These are phyloP conservation scores for Rosa hybrid DNA, from an alignment of 331 rosid genomes.

Conservation along the genomic window DNA sequence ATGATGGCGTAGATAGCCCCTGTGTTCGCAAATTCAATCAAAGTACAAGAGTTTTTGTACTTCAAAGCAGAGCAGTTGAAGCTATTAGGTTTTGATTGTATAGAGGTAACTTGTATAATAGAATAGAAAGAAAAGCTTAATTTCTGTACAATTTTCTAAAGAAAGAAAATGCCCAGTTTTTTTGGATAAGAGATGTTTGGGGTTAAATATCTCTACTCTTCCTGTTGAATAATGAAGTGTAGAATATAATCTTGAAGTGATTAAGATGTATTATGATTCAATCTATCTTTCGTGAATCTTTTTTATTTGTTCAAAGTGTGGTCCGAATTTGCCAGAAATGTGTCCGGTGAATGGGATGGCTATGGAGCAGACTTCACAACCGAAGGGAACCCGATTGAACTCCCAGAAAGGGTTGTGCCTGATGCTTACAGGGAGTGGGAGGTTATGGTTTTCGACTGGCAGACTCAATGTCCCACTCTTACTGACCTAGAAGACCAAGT, in stretches of 20 bases:
- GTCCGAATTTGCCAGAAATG: constrained; percentile 73
- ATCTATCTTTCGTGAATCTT: constrained; percentile 14
- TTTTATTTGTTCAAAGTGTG: constrained; percentile 46
- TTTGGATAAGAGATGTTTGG: neutral
- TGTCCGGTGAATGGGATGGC: constrained; percentile 98
- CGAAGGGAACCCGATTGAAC: constrained; percentile 70
- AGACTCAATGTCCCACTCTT: constrained; percentile 96
- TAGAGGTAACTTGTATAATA: neutral
- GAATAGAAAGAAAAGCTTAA: neutral
- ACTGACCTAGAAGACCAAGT: constrained; percentile 57
- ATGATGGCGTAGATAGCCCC: too few species aligned
- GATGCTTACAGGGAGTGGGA: constrained; percentile 94
- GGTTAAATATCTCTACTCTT: neutral
- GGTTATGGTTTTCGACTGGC: constrained; percentile 94
- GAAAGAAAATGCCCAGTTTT: too few species aligned
- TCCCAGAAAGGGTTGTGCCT: constrained; percentile 86
- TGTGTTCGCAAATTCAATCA: too few species aligned
- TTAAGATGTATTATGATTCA: neutral
- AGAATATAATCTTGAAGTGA: neutral
- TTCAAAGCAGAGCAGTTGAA: neutral
- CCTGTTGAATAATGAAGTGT: neutral
- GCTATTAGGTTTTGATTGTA: constrained; percentile 6
- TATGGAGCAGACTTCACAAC: constrained; percentile 77
- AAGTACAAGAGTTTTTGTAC: too few species aligned
- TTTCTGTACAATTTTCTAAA: neutral